Evolutionary conservation across 257 asterid species (phyloP), one percentile per base, ranked within the genome.

Genomic region (Solanum sitiens): DNA sequence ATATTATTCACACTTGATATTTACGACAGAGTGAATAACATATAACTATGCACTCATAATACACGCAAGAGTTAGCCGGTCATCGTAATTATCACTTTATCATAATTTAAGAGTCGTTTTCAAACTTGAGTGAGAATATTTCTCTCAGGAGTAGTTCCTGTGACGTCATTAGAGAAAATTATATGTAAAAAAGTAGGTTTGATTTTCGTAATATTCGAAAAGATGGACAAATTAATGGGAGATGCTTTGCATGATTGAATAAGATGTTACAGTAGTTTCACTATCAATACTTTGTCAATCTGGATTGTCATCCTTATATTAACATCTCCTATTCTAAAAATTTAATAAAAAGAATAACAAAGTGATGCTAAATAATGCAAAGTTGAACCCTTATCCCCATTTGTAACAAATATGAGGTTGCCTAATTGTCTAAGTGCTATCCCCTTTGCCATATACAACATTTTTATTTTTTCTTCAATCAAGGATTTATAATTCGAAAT

Each of bases 231-330:
- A 85, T 85, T 80, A 80, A 80, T 18, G 68, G 85, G 85, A 80
- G 85, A 85, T 85, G 87, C 87, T 85, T 63, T 85, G 42, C 80
- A 63, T 67, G 87, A 67, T 85, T 85, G 87, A 85, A 85, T 85
- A 42, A 85, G 77, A 85, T 85, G 87, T 84, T 67, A 61, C 87
- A 20, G 77, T 84, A 23, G 65, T 85, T 65, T 84, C 76, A 63
- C 56, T 40, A n/a, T 63, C 87, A 18, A 12, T 14, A 65, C 27
- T 45, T n/a, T 85, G 32, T 70, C 40, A 65, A n/a, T 84, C 75
- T 83, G 3, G 4, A 59, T 33, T 83, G 86, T 40, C 86, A 83
- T 20, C 77, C 87, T 67, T 42, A 30, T n/a, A 85, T 85, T 85
- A 37, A 25, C 45, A 40, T 45, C 39, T 39, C 80, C 21, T 25